Percentiles rank a stretch among this genome's conserved stretches.
phyloP scores from a whole-genome alignment of 2,329 filamentous ascomycete species.

The Calonectria honghensis region DNA sequence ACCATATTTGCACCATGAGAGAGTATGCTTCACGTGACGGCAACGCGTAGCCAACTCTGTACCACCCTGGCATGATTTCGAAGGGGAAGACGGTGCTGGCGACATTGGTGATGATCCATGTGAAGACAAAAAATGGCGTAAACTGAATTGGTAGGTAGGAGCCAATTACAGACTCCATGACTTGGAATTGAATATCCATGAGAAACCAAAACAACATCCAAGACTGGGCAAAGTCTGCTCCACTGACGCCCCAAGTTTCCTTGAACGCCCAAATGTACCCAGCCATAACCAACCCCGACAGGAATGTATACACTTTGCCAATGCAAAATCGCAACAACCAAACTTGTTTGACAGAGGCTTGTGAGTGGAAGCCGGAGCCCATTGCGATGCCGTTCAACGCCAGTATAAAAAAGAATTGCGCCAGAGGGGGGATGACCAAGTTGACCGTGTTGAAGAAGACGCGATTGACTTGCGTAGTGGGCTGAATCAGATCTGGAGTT shows the following conservation, averaged over 20 bases:
- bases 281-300: slow-evolving; percentile 8
- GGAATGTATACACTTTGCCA: slow-evolving; percentile 12
- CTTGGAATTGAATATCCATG: slow-evolving; percentile 14
- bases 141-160: slow-evolving; percentile 24
- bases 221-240: slow-evolving; percentile 3
- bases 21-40: slow-evolving; percentile 18
- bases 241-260: slow-evolving; percentile 15
- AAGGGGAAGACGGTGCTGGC: slow-evolving; percentile 31
- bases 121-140: slow-evolving; percentile 37
- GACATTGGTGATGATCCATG: slow-evolving; percentile 38
- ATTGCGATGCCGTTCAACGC: slow-evolving; percentile 17
- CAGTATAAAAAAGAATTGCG: slow-evolving; percentile 29
- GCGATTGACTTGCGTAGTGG: slow-evolving; percentile 17
- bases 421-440: slow-evolving; percentile 16
- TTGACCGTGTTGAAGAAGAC: slow-evolving; percentile 30
- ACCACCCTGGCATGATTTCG: slow-evolving; percentile 31
- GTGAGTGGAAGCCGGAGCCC: background rate
- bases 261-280: slow-evolving; percentile 25
- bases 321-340: slow-evolving; percentile 18
- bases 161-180: slow-evolving; percentile 7
- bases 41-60: slow-evolving; percentile 24
- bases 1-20: slow-evolving; percentile 31
- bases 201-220: slow-evolving; percentile 31
- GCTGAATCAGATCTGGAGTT: slow-evolving; percentile 13
- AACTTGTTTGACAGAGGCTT: slow-evolving; percentile 5